Base-by-base conservation (phyloP, 768 basidiomycete genomes). In the Dacryopinax spathularia region DNA sequence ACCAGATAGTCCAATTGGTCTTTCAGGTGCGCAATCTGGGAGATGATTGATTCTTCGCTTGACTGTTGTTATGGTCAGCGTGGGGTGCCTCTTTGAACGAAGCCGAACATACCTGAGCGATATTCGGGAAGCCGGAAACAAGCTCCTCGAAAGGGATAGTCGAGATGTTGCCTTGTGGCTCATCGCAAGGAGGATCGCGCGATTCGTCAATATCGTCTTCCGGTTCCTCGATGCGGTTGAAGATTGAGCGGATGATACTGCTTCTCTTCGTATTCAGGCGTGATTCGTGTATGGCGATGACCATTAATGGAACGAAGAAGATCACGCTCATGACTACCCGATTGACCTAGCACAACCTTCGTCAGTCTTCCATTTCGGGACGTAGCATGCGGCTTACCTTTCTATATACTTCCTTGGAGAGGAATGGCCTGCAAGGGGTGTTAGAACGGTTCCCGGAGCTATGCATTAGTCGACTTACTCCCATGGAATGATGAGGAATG, bases 231-330 rank as follows among this genome's bases (percentile, higher is more conserved):
- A 56, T 64, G 25, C 78, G 73, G 41, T 81, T 71, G 65, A 91
- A 79, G 86, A 90, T 88, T 63, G 78, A 80, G 35, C 81, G 79
- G 71, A 89, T 74, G 87, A 88, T 90, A 9, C 72, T 74, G 66
- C 82, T 79, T 66, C 79, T 82, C 29, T 73, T 70, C 15, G 73
- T 71, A 65, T 80, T 75, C 59, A 79, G 71, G 10, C 78, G 77
- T 0, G 88, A 80, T 75, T 96, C 94, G 69, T 78, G 87, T 34
- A 93, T 69, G 0, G 91, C 88, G 66, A 96, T 88, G 16, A 79
- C 60, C 2, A 79, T 75, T 33, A 96, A 77, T 2, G 92, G 91
- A 62, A 92, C 65, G 74, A 86, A 87, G 78, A 97, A 95, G n/a
- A 95, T 65, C 41, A 79, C 67, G 25, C 76, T 74, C 93, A 97